These are phyloP conservation scores for Hansenula sp. DNA, from an alignment of 1,139 yeast genomes.

Conservation along the genomic window DNA sequence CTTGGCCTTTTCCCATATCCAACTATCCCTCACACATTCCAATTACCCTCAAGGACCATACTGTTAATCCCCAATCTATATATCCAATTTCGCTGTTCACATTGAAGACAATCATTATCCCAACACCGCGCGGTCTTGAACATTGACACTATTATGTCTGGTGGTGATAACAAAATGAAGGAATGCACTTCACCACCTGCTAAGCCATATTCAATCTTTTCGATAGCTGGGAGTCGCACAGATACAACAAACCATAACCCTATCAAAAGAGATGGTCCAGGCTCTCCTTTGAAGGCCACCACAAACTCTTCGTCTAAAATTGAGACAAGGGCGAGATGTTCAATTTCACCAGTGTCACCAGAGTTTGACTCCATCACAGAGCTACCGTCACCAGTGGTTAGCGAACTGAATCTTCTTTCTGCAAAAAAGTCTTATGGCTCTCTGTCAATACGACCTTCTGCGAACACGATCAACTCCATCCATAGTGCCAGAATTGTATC, in stretches of 20 bases:
- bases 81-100: no score
- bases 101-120: no score
- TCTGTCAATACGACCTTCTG: conserved; percentile 16
- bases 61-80: no score
- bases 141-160: no score
- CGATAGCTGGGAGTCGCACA: background rate
- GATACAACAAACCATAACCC: background rate
- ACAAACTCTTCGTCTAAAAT: background rate
- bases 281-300: background rate
- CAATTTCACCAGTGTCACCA: conserved; percentile 16
- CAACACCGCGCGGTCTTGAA: background rate
- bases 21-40: no score
- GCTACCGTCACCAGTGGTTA: conserved; percentile 23
- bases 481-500: conserved; percentile 10
- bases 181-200: background rate
- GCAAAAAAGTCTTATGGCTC: conserved; percentile 14
- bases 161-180: background rate
- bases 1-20: no score
- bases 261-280: background rate
- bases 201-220: background rate
- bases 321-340: background rate
- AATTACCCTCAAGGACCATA: no score
- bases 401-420: background rate
- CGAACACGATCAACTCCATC: background rate
- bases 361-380: conserved; percentile 21